A percentile compares a stretch with the other conserved stretches of the same genome.
These are phyloP conservation scores for Clavariopsis aquatica DNA, from an alignment of 495 filamentous ascomycete species.

Conservation along the genomic window DNA sequence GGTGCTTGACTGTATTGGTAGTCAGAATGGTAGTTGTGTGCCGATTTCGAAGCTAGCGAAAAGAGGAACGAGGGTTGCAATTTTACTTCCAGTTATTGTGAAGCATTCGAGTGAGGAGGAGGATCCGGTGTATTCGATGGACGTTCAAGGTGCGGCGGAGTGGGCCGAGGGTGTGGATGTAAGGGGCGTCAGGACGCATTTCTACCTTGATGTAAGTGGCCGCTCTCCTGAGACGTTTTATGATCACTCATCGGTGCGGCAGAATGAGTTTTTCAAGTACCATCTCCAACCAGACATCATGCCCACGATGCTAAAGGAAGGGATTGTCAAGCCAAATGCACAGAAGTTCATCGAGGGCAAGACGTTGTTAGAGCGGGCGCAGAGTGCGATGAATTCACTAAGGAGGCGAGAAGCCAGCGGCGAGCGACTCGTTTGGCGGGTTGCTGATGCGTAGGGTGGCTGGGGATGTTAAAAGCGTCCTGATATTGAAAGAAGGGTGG, in stretches of 20 bases:
- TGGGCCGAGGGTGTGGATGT: slow-evolving; percentile 54
- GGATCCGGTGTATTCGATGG: slow-evolving; percentile 51
- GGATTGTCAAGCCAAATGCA: slow-evolving; percentile 52
- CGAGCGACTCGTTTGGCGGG: slow-evolving; percentile 37
- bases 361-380: slow-evolving; percentile 53
- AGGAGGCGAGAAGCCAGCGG: slow-evolving; percentile 38
- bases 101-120: slow-evolving; percentile 46
- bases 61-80: slow-evolving; percentile 50
- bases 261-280: slow-evolving; percentile 55
- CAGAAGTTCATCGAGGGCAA: slow-evolving; percentile 51
- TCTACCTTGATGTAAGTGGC: slow-evolving; percentile 49
- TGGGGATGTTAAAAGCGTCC: no score
- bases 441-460: slow-evolving; percentile 22
- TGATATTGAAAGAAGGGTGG: no score
- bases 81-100: slow-evolving; percentile 56
- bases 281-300: slow-evolving; percentile 54
- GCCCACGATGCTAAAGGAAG: slow-evolving; percentile 50
- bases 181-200: slow-evolving; percentile 53
- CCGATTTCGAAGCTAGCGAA: slow-evolving; percentile 50
- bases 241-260: not conserved
- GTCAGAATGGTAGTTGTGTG: slow-evolving; percentile 45
- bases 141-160: slow-evolving; percentile 41
- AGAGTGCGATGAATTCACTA: slow-evolving; percentile 38
- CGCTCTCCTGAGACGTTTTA: not conserved
- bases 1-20: slow-evolving; percentile 59